Evolutionary conservation across 345 rosid genomes (phyloP).

Genomic region (Kandelia obovata): DNA sequence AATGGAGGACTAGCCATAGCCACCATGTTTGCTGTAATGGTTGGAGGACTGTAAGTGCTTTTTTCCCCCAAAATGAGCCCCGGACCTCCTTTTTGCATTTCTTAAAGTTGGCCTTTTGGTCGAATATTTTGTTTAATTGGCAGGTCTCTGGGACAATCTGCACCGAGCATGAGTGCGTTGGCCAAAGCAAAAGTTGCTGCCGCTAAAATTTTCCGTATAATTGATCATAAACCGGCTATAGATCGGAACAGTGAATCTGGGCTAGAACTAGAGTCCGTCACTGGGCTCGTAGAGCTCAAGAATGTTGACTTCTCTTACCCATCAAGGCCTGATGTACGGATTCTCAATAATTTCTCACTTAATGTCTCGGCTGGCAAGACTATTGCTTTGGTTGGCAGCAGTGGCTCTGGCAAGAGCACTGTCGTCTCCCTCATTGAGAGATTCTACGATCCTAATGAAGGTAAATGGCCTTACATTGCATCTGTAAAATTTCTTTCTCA

Average conservation of each 20-base stretch:
- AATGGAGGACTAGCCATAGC: conserved; percentile 94
- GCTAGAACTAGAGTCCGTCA: conserved; percentile 59
- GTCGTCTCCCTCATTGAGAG: conserved; percentile 93
- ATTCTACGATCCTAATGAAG: conserved; percentile 88
- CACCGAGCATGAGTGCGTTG: conserved; percentile 87
- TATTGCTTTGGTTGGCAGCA: conserved; percentile 95
- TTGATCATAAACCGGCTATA: conserved; percentile 74
- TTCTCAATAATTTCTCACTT: conserved; percentile 73
- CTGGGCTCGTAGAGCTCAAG: conserved; percentile 74
- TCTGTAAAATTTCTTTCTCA: background rate
- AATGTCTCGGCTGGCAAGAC: conserved; percentile 92
- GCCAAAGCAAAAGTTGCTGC: conserved; percentile 93
- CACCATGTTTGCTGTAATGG: conserved; percentile 96
- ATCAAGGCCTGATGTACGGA: conserved; percentile 75
- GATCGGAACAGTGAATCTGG: conserved; percentile 63
- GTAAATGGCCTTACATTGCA: conserved; percentile 29
- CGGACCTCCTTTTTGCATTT: background rate
- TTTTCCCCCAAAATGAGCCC: background rate
- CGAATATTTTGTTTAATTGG: conserved; percentile 9
- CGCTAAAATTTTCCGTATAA: conserved; percentile 74
- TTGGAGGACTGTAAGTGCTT: conserved; percentile 86
- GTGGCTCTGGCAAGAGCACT: conserved; percentile 98
- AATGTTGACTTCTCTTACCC: conserved; percentile 86
- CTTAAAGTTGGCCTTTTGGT: background rate
- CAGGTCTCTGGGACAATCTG: conserved; percentile 90